phyloP scores from a whole-genome alignment of 23 red algal genomes.

The Gracilaria gracilis region DNA sequence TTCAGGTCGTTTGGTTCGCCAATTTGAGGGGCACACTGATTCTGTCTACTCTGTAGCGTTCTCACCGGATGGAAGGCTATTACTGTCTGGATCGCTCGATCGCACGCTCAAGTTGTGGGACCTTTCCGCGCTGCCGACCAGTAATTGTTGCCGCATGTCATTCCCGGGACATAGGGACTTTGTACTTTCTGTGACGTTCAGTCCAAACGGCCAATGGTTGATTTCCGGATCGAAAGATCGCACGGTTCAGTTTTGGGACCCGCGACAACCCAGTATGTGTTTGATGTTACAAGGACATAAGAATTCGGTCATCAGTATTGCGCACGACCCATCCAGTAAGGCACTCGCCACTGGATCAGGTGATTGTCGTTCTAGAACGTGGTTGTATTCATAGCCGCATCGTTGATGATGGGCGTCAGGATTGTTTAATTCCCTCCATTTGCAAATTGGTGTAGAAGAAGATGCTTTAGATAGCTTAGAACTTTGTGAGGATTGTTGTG shows the following conservation, averaged over 20 bases:
- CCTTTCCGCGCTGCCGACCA: slow-evolving; percentile 51
- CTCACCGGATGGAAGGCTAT: slow-evolving; percentile 79
- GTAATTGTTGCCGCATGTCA: slow-evolving; percentile 59
- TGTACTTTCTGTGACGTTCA: slow-evolving; percentile 93
- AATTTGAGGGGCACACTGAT: slow-evolving; percentile 87
- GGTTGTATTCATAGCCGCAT: slow-evolving; percentile 55
- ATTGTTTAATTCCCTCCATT: background rate
- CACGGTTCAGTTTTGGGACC: slow-evolving; percentile 94
- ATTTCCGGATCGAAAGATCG: slow-evolving; percentile 94
- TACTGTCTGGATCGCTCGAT: slow-evolving; percentile 94
- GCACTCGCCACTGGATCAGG: slow-evolving; percentile 89
- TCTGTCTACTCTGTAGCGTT: slow-evolving; percentile 97
- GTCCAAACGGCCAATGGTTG: slow-evolving; percentile 83
- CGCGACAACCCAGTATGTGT: slow-evolving; percentile 74
- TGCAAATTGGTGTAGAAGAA: slow-evolving; percentile 1
- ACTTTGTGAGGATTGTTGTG: background rate
- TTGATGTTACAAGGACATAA: slow-evolving; percentile 92
- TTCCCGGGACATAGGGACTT: slow-evolving; percentile 94
- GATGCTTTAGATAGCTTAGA: slow-evolving; percentile 24
- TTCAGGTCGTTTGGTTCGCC: slow-evolving; percentile 61
- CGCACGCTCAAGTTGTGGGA: slow-evolving; percentile 96
- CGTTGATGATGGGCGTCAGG: background rate
- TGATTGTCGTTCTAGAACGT: slow-evolving; percentile 80
- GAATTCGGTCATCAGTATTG: slow-evolving; percentile 92
- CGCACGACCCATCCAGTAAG: slow-evolving; percentile 69